These are phyloP conservation scores for Onygenales sp. DNA, from an alignment of 2,329 filamentous ascomycete genomes.

Conservation along the genomic window DNA sequence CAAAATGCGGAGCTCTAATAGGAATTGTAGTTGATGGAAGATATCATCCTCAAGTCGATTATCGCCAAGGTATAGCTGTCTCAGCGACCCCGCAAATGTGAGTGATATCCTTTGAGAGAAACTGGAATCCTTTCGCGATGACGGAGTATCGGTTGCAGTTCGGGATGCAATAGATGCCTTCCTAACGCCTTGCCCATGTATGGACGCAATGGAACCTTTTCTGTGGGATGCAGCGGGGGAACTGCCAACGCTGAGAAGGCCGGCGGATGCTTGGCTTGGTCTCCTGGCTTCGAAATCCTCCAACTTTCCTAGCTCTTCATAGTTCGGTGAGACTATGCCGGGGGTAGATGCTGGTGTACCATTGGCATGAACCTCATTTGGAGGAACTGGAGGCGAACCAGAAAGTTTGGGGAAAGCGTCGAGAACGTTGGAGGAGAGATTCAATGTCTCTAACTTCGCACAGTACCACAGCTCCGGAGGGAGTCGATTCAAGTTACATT, in stretches of 20 bases:
- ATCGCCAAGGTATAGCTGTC: constrained; percentile 80
- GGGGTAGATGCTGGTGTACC: constrained; percentile 38
- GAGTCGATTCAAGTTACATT: constrained; percentile 84
- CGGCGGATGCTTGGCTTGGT: constrained; percentile 76
- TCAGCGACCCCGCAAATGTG: constrained; percentile 80
- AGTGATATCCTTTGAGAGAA: constrained; percentile 68
- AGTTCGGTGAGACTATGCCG: constrained; percentile 55
- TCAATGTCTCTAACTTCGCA: constrained; percentile 78
- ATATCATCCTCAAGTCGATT: constrained; percentile 92
- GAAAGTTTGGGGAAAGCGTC: constrained; percentile 80
- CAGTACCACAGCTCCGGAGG: constrained; percentile 97
- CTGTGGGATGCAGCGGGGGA: constrained; percentile 55
- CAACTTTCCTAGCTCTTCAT: constrained; percentile 64
- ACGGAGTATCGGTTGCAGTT: constrained; percentile 47
- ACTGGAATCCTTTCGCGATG: constrained; percentile 75
- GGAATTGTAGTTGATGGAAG: constrained; percentile 77
- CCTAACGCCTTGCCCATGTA: constrained; percentile 67
- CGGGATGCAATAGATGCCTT: constrained; percentile 78
- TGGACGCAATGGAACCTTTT: constrained; percentile 77
- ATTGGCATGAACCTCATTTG: constrained; percentile 12
- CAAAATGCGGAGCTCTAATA: constrained; percentile 75
- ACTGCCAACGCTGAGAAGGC: constrained; percentile 63
- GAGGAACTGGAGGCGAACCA: constrained; percentile 54
- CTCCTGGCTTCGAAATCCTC: constrained; percentile 58
- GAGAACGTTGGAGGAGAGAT: constrained; percentile 89